Evolutionary conservation across 768 basidiomycete genomes (phyloP), one percentile per base, ranked within the genome.

Genomic region (Xerocomellus intermedius): DNA sequence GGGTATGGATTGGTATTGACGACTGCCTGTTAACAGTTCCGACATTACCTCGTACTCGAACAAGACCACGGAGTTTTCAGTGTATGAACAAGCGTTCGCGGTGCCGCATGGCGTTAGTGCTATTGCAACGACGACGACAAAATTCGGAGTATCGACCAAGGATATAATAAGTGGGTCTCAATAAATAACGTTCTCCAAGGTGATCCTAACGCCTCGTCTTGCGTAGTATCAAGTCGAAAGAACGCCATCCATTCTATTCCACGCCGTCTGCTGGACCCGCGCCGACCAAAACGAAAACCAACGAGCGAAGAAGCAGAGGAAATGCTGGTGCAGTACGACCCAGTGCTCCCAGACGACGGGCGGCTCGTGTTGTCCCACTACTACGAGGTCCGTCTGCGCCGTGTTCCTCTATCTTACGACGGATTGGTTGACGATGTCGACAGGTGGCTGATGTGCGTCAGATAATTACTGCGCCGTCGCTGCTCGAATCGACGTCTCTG

Each of bases 401-500:
- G 6, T 26, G 63, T 43, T 37, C 8, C 22, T 24, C 57, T 32
- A 14, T 47, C 8, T 19, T n/a, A 5, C 8, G 9, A 45, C n/a
- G 8, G 3, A 28, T 42, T 13, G 8, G n/a, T 21, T 52, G 21
- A 67, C 10, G 28, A 9, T 19, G 2, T 41, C 0, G 21, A 49
- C 63, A 92, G 89, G 82, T 94, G 32, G 80, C 83, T 14, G 83
- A 85, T 48, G 78, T 84, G n/a, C 78, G 79, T 38, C 74, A 77
- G 17, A 86, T 98, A 45, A 61, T 88, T 16, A 87, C 94, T 2
- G 80, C 91, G 0, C 91, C 95, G 0, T 85, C 94, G 1, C 78
- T 91, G 3, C 82, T 97, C 24, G 96, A 98, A 71, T 95, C 93
- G 5, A 98, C 94, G 0, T 94, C 94, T 0, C 73, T 98, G 7